Conservation (phyloP, 2,329 filamentous ascomycete genomes). For the Talaromyces funiculosus region DNA sequence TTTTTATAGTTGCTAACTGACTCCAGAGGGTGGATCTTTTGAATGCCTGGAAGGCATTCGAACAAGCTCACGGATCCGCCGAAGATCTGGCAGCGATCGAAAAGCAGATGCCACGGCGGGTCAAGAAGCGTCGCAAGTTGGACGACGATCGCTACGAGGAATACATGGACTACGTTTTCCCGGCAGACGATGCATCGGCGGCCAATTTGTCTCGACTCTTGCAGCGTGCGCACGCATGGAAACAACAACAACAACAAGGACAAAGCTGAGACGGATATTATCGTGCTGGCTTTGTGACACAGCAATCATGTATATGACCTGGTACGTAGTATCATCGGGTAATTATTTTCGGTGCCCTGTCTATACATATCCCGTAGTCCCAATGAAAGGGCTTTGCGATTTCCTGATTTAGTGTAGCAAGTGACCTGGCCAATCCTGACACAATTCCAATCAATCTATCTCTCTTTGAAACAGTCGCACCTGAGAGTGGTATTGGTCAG, state of each 20-base stretch:
- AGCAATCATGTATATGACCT: neutral
- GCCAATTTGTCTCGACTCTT: conserved; percentile 78
- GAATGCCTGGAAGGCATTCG: conserved; percentile 88
- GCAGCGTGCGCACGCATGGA: conserved; percentile 84
- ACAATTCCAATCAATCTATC: neutral
- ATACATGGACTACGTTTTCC: conserved; percentile 96
- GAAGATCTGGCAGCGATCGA: conserved; percentile 77
- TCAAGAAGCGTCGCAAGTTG: conserved; percentile 85
- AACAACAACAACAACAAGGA: conserved; percentile 49
- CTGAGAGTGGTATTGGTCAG: neutral
- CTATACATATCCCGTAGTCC: neutral
- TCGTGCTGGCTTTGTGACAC: neutral
- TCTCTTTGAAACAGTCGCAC: neutral
- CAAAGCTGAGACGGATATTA: conserved; percentile 4
- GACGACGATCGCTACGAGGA: conserved; percentile 95
- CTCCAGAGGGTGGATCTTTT: conserved; percentile 73
- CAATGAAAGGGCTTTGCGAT: neutral
- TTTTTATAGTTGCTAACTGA: conserved; percentile 26
- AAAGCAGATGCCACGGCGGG: conserved; percentile 86
- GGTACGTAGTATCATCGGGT: neutral
- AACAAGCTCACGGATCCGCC: conserved; percentile 70
- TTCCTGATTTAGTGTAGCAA: neutral
- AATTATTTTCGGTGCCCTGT: neutral
- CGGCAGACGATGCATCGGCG: conserved; percentile 82
- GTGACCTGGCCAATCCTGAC: neutral